These are phyloP conservation scores for Eremochloa ophiuroides DNA, from an alignment of 176 grass and related monocot species.

Conservation along the genomic window DNA sequence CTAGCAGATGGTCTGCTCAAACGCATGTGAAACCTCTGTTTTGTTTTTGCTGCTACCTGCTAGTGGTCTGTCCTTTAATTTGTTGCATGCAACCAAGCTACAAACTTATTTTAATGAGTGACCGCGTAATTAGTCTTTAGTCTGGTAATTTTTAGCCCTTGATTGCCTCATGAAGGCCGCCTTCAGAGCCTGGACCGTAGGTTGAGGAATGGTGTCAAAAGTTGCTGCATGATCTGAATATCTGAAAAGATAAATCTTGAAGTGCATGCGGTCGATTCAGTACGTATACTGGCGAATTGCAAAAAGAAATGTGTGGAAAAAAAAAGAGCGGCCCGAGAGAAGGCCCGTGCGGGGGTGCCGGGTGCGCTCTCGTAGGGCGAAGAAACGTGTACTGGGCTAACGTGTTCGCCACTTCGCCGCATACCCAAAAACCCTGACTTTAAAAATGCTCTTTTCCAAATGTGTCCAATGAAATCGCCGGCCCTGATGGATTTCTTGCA, in stretches of 20 bases:
- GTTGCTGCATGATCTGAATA: not conserved
- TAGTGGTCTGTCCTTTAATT: constrained; percentile 39
- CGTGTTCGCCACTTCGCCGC: too few species aligned
- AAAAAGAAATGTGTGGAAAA: too few species aligned
- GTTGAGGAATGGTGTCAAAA: not conserved
- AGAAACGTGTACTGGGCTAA: too few species aligned
- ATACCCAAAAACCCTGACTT: too few species aligned
- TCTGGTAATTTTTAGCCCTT: not conserved
- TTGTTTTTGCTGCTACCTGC: constrained; percentile 21
- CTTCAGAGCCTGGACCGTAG: constrained; percentile 8
- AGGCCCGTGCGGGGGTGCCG: too few species aligned
- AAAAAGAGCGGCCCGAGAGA: too few species aligned
- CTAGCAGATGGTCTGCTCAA: constrained; percentile 21
- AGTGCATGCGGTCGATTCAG: not conserved
- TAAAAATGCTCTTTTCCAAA: too few species aligned
- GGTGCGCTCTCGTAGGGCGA: too few species aligned
- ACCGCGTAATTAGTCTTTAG: not conserved
- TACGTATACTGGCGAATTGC: not conserved
- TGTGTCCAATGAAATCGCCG: too few species aligned
- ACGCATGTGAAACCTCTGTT: constrained; percentile 41
- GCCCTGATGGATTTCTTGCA: too few species aligned
- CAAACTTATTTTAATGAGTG: not conserved
- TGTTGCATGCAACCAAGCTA: constrained; percentile 17
- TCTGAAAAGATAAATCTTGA: not conserved
- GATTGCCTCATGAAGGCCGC: not conserved